phyloP scores from a whole-genome alignment of 2,329 filamentous ascomycete genomes.

The Gaeumannomyces sp. region DNA sequence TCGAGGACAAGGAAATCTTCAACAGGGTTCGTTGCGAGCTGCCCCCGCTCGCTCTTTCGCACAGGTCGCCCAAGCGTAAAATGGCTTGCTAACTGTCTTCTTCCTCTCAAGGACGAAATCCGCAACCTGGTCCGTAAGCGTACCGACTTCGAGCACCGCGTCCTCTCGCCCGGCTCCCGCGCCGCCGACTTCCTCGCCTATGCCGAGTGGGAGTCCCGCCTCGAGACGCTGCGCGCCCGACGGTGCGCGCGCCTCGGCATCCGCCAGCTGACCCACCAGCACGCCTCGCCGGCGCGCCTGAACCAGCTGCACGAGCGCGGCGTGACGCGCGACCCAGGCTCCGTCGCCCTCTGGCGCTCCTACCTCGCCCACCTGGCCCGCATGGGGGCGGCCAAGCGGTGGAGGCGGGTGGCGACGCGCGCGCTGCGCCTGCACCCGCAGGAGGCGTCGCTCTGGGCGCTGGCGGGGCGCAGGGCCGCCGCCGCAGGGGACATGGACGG shows the following conservation, averaged over 20 bases:
- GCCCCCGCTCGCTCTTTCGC: constrained; percentile 12
- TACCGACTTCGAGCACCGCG: constrained; percentile 86
- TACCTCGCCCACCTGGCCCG: constrained; percentile 77
- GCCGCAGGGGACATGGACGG: constrained; percentile 79
- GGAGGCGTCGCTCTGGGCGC: constrained; percentile 78
- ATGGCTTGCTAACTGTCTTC: not conserved
- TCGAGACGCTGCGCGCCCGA: constrained; percentile 74
- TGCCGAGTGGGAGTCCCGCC: constrained; percentile 62
- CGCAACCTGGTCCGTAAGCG: constrained; percentile 81
- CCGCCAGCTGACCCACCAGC: constrained; percentile 55
- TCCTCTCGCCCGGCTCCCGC: constrained; percentile 73
- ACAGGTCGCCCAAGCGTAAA: not conserved
- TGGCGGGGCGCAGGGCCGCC: constrained; percentile 73
- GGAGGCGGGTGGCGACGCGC: constrained; percentile 57
- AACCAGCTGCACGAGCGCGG: constrained; percentile 86
- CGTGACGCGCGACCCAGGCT: constrained; percentile 76
- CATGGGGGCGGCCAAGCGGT: constrained; percentile 59
- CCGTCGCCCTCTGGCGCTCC: constrained; percentile 77
- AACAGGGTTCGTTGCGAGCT: constrained; percentile 49
- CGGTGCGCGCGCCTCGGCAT: constrained; percentile 76
- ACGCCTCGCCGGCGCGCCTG: constrained; percentile 73
- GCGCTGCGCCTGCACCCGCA: constrained; percentile 81
- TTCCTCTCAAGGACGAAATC: constrained; percentile 67
- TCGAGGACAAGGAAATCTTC: constrained; percentile 89
- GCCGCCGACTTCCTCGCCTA: constrained; percentile 80